Evolutionary conservation across 2,329 filamentous ascomycete genomes (phyloP).

Genomic region (Sporothrix schenckii): DNA sequence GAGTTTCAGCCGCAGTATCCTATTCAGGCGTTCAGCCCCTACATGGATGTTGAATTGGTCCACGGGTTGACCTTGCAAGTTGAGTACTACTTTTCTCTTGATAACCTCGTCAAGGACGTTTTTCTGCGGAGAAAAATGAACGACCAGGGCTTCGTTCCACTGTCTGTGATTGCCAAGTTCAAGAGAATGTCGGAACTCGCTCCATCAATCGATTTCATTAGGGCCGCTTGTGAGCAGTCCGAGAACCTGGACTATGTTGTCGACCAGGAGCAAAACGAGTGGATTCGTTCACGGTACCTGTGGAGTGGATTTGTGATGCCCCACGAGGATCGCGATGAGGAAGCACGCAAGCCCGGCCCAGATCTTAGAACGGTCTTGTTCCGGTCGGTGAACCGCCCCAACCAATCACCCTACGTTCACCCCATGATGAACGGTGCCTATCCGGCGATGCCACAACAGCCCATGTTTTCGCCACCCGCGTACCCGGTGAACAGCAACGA

Average conservation of each 20-base stretch:
- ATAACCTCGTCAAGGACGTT: conserved; percentile 92
- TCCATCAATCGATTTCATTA: conserved; percentile 72
- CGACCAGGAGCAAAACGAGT: conserved; percentile 76
- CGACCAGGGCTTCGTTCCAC: conserved; percentile 83
- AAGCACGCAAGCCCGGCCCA: conserved; percentile 73
- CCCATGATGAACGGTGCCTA: conserved; percentile 43
- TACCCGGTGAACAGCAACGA: conserved; percentile 40
- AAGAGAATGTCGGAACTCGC: conserved; percentile 77
- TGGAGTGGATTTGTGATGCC: conserved; percentile 82
- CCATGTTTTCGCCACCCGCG: conserved; percentile 36
- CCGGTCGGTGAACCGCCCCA: conserved; percentile 42
- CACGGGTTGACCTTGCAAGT: conserved; percentile 57
- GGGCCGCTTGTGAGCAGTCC: conserved; percentile 73
- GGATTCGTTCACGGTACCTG: conserved; percentile 71
- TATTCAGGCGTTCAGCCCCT: conserved; percentile 13
- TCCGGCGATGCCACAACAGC: conserved; percentile 36
- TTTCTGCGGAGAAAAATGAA: conserved; percentile 93
- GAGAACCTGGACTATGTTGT: conserved; percentile 72
- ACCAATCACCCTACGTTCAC: conserved; percentile 35
- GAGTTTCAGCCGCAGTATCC: conserved; percentile 33
- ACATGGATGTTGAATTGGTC: conserved; percentile 39
- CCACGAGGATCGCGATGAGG: conserved; percentile 69
- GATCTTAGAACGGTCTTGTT: conserved; percentile 32
- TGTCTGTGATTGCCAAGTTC: conserved; percentile 81
- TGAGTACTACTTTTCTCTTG: conserved; percentile 96